phyloP scores from a whole-genome alignment of 352 stramenopile species.

The Phytophthora hybrid region DNA sequence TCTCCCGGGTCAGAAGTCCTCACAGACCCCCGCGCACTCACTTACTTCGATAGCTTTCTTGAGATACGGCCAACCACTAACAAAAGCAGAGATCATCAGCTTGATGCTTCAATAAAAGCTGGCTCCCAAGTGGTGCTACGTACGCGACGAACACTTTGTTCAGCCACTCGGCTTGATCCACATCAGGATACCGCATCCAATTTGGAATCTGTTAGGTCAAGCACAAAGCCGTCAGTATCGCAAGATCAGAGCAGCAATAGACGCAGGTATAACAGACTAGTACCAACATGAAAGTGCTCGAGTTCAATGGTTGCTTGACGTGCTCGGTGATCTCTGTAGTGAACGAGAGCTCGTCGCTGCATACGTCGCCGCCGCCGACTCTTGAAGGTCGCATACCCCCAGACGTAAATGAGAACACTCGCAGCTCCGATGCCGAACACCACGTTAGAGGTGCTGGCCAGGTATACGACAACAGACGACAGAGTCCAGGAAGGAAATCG shows the following conservation, averaged over 20 bases:
- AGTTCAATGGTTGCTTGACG: slow-evolving; percentile 44
- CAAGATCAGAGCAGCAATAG: neutral
- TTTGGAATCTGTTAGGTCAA: slow-evolving; percentile 47
- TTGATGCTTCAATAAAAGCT: neutral
- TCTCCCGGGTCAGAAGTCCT: neutral
- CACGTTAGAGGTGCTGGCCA: slow-evolving; percentile 46
- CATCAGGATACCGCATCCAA: slow-evolving; percentile 66
- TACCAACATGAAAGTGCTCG: slow-evolving; percentile 28
- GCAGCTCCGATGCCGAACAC: slow-evolving; percentile 56
- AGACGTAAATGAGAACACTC: slow-evolving; percentile 52
- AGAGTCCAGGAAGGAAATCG: slow-evolving; percentile 48
- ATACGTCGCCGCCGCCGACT: slow-evolving; percentile 29
- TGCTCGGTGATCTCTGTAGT: slow-evolving; percentile 31
- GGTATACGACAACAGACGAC: slow-evolving; percentile 44
- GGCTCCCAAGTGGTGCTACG: slow-evolving; percentile 1
- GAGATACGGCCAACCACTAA: slow-evolving; percentile 75
- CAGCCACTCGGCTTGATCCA: slow-evolving; percentile 82
- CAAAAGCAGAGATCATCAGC: slow-evolving; percentile 10
- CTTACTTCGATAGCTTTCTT: slow-evolving; percentile 77
- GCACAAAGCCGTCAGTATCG: neutral
- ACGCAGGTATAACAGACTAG: neutral
- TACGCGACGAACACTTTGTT: slow-evolving; percentile 74
- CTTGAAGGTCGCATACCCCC: slow-evolving; percentile 69
- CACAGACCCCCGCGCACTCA: neutral
- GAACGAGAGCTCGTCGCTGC: slow-evolving; percentile 31